A percentile compares a stretch with the other conserved stretches of the same genome.
These are phyloP conservation scores for Lagenaria siceraria DNA, from an alignment of 306 rosid genomes.

Conservation along the genomic window DNA sequence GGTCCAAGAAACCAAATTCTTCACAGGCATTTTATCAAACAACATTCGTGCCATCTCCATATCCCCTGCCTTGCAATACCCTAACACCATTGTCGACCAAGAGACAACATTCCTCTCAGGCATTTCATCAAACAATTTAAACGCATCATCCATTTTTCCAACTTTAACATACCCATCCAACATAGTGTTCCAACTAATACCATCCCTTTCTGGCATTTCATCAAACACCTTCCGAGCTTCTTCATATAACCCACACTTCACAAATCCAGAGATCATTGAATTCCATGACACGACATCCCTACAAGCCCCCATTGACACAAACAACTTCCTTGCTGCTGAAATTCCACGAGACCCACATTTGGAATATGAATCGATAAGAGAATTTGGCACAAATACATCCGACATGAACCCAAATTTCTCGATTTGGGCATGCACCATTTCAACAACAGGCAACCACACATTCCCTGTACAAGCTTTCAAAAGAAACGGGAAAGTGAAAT, in stretches of 20 bases:
- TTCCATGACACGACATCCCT: conserved; percentile 61
- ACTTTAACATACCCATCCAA: conserved; percentile 55
- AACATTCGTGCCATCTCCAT: conserved; percentile 67
- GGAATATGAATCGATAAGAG: conserved; percentile 41
- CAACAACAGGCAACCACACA: conserved; percentile 27
- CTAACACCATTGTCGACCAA: conserved; percentile 64
- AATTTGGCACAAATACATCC: conserved; percentile 60
- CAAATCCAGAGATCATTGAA: conserved; percentile 52
- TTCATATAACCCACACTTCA: conserved; percentile 25
- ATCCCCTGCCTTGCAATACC: conserved; percentile 52
- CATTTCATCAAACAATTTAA: conserved; percentile 51
- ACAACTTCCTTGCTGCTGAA: conserved; percentile 34
- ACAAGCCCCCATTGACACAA: conserved; percentile 29
- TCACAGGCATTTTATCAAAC: conserved; percentile 58
- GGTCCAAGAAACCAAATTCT: conserved; percentile 68
- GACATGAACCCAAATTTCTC: conserved; percentile 43
- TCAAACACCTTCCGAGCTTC: conserved; percentile 48
- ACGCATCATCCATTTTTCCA: conserved; percentile 53
- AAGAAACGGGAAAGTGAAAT: conserved; percentile 49
- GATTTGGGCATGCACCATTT: conserved; percentile 53
- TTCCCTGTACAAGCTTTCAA: conserved; percentile 34
- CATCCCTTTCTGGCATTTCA: conserved; percentile 63
- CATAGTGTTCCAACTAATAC: conserved; percentile 77
- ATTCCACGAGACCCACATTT: conserved; percentile 52
- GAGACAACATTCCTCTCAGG: conserved; percentile 61